Evolutionary conservation across 202 grass and related monocot genomes (phyloP).

Genomic region (Alloteropsis angusta): DNA sequence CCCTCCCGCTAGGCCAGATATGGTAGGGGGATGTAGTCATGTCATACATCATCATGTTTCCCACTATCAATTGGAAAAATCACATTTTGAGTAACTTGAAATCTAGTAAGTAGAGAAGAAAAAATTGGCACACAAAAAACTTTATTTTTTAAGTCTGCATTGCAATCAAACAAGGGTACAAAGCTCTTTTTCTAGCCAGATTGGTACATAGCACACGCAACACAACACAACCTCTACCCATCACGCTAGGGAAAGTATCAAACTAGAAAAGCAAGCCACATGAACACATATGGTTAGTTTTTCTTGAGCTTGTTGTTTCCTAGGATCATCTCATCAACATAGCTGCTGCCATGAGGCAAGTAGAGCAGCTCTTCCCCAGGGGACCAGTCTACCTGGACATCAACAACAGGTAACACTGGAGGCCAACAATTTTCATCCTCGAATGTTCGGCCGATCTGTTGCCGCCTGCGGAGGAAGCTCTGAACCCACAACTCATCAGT

Average conservation of each 20-base stretch:
- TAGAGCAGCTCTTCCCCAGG: conserved; percentile 20
- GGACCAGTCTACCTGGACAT: background rate
- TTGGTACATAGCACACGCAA: background rate
- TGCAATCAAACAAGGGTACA: background rate
- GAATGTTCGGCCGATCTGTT: background rate
- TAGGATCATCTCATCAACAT: conserved; percentile 3
- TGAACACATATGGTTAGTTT: background rate
- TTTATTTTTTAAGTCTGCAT: background rate
- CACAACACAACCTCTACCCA: background rate
- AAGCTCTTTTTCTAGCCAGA: no score
- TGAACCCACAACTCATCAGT: background rate
- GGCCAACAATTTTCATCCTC: conserved; percentile 19
- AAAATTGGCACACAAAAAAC: background rate
- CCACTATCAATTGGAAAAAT: background rate
- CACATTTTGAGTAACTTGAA: background rate
- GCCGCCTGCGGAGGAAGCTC: background rate
- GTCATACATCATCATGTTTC: background rate
- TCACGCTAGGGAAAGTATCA: background rate
- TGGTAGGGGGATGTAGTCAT: background rate
- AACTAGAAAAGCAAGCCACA: background rate
- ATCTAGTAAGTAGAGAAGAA: background rate
- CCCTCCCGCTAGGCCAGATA: background rate
- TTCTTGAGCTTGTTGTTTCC: background rate
- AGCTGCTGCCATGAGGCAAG: background rate
- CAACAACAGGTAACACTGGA: background rate